Percentiles rank a stretch among this genome's conserved stretches.
Conservation (phyloP, 495 filamentous ascomycete species). For the Aspergillus ellipticus region DNA sequence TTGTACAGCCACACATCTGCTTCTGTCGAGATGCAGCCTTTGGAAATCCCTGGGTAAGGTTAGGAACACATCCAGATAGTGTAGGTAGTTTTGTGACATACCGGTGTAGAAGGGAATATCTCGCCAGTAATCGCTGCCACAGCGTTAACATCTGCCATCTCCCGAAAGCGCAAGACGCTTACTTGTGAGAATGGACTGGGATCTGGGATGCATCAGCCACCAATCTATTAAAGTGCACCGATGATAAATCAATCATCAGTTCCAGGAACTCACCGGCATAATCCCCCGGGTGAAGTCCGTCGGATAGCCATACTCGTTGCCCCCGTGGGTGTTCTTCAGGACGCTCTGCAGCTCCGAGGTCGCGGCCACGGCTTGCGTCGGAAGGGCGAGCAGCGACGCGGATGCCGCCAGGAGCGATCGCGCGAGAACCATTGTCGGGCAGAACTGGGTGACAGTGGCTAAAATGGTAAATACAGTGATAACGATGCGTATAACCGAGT, state of each 20-base stretch:
- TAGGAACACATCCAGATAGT: background rate
- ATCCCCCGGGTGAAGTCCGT: conserved; percentile 45
- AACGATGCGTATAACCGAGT: too few species aligned
- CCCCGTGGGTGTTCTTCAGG: conserved; percentile 40
- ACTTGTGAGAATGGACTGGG: conserved; percentile 46
- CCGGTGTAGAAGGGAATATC: conserved; percentile 49
- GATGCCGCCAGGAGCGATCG: conserved; percentile 21
- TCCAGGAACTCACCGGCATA: conserved; percentile 33
- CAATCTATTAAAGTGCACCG: too few species aligned
- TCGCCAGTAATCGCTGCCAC: conserved; percentile 42
- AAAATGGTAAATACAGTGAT: too few species aligned
- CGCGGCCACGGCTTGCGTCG: conserved; percentile 22
- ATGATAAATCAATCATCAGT: background rate
- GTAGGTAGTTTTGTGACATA: conserved; percentile 7
- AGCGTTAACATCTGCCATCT: conserved; percentile 6
- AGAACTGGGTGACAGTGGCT: background rate
- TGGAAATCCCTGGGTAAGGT: conserved; percentile 32
- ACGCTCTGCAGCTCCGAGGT: conserved; percentile 39
- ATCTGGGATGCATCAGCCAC: conserved; percentile 29
- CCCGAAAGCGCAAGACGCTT: conserved; percentile 2
- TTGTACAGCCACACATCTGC: conserved; percentile 85
- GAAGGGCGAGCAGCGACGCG: conserved; percentile 24
- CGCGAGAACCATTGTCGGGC: conserved; percentile 7
- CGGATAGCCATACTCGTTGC: conserved; percentile 41
- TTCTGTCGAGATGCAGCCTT: conserved; percentile 70